A percentile compares a stretch with the other conserved stretches of the same genome.
phyloP scores from a whole-genome alignment of 1,139 yeast species.

The Sugiyamaella castrensis region DNA sequence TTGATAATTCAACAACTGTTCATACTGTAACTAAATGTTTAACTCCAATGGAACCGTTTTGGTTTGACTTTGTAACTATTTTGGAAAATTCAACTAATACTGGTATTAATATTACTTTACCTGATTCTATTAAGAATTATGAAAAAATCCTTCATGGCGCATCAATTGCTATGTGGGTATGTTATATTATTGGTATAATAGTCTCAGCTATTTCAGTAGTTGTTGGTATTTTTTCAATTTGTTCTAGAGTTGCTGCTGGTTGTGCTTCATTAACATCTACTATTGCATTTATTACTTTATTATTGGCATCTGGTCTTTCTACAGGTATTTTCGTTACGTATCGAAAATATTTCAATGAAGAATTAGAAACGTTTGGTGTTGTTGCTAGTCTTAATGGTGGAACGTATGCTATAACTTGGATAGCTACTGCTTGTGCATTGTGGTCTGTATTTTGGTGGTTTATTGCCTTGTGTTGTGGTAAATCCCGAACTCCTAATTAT shows the following conservation, averaged over 20 bases:
- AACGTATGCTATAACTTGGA: conserved; percentile 47
- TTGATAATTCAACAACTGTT: conserved; percentile 33
- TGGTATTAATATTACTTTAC: conserved; percentile 32
- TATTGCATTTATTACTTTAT: conserved; percentile 30
- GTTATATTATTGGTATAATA: conserved; percentile 45
- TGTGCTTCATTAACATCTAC: conserved; percentile 36
- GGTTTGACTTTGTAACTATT: conserved; percentile 57
- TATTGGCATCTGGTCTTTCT: conserved; percentile 43
- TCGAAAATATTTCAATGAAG: conserved; percentile 41
- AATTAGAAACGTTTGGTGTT: conserved; percentile 39
- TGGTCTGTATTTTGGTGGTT: conserved; percentile 42
- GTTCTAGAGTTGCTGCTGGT: conserved; percentile 39
- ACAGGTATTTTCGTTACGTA: conserved; percentile 45
- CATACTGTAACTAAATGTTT: conserved; percentile 36
- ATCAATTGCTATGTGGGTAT: conserved; percentile 47
- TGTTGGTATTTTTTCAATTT: conserved; percentile 41
- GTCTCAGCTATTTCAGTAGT: conserved; percentile 43
- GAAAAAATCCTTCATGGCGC: conserved; percentile 40
- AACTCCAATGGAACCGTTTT: conserved; percentile 48
- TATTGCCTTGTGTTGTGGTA: conserved; percentile 44
- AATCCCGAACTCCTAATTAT: conserved; percentile 23
- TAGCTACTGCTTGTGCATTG: conserved; percentile 42
- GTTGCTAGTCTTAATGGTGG: conserved; percentile 39
- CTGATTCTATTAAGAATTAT: conserved; percentile 36
- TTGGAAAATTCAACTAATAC: conserved; percentile 44